phyloP scores from a whole-genome alignment of 768 basidiomycete genomes.

The Scleroderma citrinum region DNA sequence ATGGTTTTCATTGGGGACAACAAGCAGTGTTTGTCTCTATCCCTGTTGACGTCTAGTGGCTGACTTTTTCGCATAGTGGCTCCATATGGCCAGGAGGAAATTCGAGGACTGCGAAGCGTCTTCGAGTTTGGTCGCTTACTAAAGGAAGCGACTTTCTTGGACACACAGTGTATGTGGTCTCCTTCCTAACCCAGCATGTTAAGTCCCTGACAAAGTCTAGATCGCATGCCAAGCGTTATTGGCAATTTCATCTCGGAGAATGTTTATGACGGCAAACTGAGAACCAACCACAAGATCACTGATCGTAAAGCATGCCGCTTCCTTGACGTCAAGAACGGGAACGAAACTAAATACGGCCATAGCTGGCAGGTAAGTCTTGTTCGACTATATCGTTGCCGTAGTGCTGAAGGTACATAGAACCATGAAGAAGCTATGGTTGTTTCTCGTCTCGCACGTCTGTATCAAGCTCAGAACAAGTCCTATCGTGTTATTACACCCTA shows the following conservation, averaged over 20 bases:
- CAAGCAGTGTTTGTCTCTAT: conserved; percentile 27
- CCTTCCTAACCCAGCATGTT: not conserved
- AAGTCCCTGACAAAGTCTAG: conserved; percentile 35
- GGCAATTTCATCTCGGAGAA: conserved; percentile 61
- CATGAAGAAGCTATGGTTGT: conserved; percentile 45
- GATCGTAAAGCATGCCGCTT: conserved; percentile 31
- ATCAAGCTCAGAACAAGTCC: conserved; percentile 38
- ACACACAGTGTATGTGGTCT: conserved; percentile 61
- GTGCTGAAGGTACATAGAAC: conserved; percentile 44
- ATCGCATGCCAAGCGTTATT: conserved; percentile 77
- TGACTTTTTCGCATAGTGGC: conserved; percentile 45
- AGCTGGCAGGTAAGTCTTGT: not conserved
- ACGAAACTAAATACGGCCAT: conserved; percentile 11
- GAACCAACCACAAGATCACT: conserved; percentile 45
- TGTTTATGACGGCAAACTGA: conserved; percentile 56
- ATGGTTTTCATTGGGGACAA: conserved; percentile 37
- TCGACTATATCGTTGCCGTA: too few species aligned
- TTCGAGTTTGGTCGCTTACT: conserved; percentile 66
- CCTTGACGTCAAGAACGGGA: conserved; percentile 33
- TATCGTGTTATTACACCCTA: conserved; percentile 78
- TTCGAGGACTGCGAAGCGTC: conserved; percentile 60
- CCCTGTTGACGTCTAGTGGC: not conserved
- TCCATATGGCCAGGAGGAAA: conserved; percentile 69
- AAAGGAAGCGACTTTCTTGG: conserved; percentile 43
- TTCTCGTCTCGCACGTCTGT: conserved; percentile 45